Conservation (phyloP, 2,329 filamentous ascomycete genomes). For the Eutypa lata region DNA sequence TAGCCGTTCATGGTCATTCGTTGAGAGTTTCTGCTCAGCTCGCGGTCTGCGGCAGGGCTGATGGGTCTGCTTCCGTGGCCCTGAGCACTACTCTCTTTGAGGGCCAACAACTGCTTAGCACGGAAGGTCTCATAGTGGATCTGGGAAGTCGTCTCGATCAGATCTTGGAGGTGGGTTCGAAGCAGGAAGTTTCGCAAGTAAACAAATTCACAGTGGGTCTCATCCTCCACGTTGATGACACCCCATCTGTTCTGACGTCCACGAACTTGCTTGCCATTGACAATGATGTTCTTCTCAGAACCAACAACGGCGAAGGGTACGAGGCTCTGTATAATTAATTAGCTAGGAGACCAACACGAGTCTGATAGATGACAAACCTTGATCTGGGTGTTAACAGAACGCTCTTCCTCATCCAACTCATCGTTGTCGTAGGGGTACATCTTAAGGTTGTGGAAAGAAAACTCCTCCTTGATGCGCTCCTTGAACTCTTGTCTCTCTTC, state of each 20-base stretch:
- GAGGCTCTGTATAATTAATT: slow-evolving; percentile 61
- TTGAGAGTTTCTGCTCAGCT: slow-evolving; percentile 95
- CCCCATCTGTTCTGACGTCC: slow-evolving; percentile 99
- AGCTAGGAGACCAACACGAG: slow-evolving; percentile 20
- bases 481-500: slow-evolving; percentile 97
- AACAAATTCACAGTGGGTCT: slow-evolving; percentile 99
- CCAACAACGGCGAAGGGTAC: slow-evolving; percentile 97
- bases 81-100: slow-evolving; percentile 96
- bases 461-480: slow-evolving; percentile 99
- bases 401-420: slow-evolving; percentile 96
- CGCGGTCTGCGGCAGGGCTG: slow-evolving; percentile 88
- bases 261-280: slow-evolving; percentile 95
- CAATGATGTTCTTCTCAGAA: slow-evolving; percentile 95
- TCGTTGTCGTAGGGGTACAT: slow-evolving; percentile 99
- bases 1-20: slow-evolving; percentile 99
- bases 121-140: slow-evolving; percentile 99
- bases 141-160: slow-evolving; percentile 98
- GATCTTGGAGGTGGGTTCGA: slow-evolving; percentile 94
- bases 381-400: slow-evolving; percentile 88
- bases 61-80: slow-evolving; percentile 85
- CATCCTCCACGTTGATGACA: slow-evolving; percentile 98
- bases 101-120: slow-evolving; percentile 93
- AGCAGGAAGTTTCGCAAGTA: slow-evolving; percentile 98
- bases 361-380: slow-evolving; percentile 61
- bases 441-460: slow-evolving; percentile 98